Base-by-base conservation (phyloP, 129 eudicot genomes). In the Lactuca saligna region DNA sequence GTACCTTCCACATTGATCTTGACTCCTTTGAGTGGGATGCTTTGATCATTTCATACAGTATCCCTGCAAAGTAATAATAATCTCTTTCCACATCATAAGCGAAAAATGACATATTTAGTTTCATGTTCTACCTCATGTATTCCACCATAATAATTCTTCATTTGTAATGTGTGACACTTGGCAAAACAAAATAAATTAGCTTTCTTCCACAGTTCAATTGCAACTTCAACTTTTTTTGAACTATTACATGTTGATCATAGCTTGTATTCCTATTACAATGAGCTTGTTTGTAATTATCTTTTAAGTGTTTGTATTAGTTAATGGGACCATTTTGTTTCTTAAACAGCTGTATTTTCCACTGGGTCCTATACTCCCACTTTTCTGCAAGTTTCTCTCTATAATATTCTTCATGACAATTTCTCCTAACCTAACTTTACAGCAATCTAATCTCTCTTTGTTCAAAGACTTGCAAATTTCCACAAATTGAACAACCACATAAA, bases 1-100 rank as follows among this genome's bases (percentile, higher is more conserved):
- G 31, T 81, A 94, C 99, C 97, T 94, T 94, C 99, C 99, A 94
- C 66, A 77, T 56, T 70, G 96, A 82, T 77, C 75, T 89, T 46
- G 51, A 9, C 51, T 67, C 85, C 62, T 66, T 81, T 83, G 86
- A 65, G 65, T 82, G 79, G 67, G 93, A 83, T 44, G 85, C 39
- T 80, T 83, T 78, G 54, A 94, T 83, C 99, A 94, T 94, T 79
- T 94, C 99, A 70, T 69, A 69, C 72, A 94, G 80, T 65, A 94
- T 75, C 79, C 99, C 99, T 94, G 60, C 60, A 76, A 76, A 29
- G 51, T 46, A 11, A 68, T 7, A 61, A 59, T 71, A 68, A 10
- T 56, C 42, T 14, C 67, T 66, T 58, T 46, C 13, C 60, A 41
- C 50, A 42, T 65, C 60, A 70, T 57, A 57, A 66, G 66, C 13